These are phyloP conservation scores for Magnusiomyces ingens DNA, from an alignment of 1,139 yeast genomes.

Conservation along the genomic window DNA sequence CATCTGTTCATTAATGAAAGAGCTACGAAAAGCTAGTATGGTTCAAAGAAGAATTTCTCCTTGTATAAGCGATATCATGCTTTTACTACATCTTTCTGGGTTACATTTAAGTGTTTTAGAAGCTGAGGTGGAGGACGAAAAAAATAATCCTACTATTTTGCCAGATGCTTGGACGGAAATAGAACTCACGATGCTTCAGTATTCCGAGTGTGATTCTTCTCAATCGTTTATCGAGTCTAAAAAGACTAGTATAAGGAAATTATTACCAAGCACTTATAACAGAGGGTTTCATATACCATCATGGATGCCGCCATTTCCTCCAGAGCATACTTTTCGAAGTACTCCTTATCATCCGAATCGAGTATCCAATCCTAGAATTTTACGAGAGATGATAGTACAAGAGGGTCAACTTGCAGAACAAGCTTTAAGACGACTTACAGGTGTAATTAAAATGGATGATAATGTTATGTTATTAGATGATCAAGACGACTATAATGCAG, in stretches of 20 bases:
- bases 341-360: conserved; percentile 62
- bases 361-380: conserved; percentile 62
- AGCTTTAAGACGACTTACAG: conserved; percentile 54
- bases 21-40: conserved; percentile 50
- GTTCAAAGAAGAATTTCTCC: conserved; percentile 65
- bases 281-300: conserved; percentile 54
- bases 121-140: conserved; percentile 10
- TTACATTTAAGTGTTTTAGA: conserved; percentile 33
- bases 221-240: conserved; percentile 23
- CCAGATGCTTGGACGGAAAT: conserved; percentile 32
- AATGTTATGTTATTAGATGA: conserved; percentile 24
- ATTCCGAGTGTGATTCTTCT: conserved; percentile 23
- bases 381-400: conserved; percentile 64
- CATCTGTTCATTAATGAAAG: conserved; percentile 42
- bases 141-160: conserved; percentile 10
- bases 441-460: conserved; percentile 24
- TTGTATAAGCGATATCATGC: conserved; percentile 49
- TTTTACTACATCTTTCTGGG: conserved; percentile 43
- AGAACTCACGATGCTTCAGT: conserved; percentile 36
- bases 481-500: conserved; percentile 21
- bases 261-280: conserved; percentile 40
- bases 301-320: conserved; percentile 84
- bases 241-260: conserved; percentile 26
- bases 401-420: conserved; percentile 77
- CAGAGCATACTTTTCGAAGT: conserved; percentile 80